Evolutionary conservation across 495 filamentous ascomycete genomes (phyloP).

Genomic region (Massariosphaeria phaeospora): DNA sequence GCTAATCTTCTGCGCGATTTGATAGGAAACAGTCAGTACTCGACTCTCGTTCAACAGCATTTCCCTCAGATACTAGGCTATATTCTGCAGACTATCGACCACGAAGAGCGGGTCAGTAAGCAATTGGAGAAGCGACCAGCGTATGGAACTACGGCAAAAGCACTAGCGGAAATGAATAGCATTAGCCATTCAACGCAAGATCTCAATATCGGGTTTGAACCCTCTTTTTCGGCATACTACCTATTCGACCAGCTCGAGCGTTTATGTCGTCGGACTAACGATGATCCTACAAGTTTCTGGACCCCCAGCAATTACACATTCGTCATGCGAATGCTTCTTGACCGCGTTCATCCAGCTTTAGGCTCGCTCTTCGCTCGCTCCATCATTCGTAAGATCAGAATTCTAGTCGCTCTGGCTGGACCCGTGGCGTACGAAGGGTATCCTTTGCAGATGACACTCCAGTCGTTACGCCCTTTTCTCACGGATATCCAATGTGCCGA

Average conservation of each 20-base stretch:
- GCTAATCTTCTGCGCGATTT: conserved; percentile 64
- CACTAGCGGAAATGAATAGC: conserved; percentile 61
- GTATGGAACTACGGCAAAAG: conserved; percentile 54
- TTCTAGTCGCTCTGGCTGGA: conserved; percentile 75
- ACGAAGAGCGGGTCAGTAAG: conserved; percentile 72
- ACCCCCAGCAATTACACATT: conserved; percentile 67
- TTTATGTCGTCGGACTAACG: conserved; percentile 63
- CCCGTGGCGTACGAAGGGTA: conserved; percentile 65
- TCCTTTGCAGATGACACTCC: conserved; percentile 86
- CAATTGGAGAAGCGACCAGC: conserved; percentile 60
- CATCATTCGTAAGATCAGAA: conserved; percentile 76
- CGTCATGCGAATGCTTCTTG: conserved; percentile 70
- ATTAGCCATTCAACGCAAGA: conserved; percentile 55
- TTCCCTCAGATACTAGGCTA: conserved; percentile 71
- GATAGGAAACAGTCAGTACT: conserved; percentile 62
- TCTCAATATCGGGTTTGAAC: conserved; percentile 74
- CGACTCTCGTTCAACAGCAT: conserved; percentile 54
- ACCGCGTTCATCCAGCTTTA: conserved; percentile 77
- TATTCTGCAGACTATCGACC: conserved; percentile 64
- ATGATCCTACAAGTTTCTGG: conserved; percentile 66
- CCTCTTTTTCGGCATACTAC: conserved; percentile 74
- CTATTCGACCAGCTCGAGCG: conserved; percentile 68
- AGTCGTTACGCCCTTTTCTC: conserved; percentile 72
- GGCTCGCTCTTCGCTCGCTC: conserved; percentile 82
- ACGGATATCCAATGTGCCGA: conserved; percentile 82